phyloP scores from a whole-genome alignment of 768 basidiomycete species.

The Termitomyces sp. region DNA sequence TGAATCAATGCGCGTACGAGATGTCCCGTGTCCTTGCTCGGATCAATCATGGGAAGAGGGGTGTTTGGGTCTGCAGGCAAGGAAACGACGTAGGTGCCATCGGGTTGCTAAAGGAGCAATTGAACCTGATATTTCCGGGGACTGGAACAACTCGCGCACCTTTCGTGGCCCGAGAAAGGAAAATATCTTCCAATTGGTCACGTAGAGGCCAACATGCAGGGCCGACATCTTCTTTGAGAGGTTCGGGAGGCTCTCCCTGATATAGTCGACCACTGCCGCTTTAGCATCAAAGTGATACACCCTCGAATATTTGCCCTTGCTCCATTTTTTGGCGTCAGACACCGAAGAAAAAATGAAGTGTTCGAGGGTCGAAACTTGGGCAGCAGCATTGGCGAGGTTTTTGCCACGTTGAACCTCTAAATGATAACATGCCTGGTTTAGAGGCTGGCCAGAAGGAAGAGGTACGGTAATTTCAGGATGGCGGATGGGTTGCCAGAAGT shows the following conservation, averaged over 20 bases:
- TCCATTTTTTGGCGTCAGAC: background rate
- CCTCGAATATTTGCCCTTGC: slow-evolving; percentile 1
- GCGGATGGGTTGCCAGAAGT: slow-evolving; percentile 7
- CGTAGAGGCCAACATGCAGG: slow-evolving; percentile 1
- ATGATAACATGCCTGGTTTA: background rate
- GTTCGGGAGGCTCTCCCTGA: background rate
- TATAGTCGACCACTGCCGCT: slow-evolving; percentile 1
- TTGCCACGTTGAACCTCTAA: slow-evolving; percentile 6
- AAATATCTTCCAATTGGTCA: slow-evolving; percentile 2
- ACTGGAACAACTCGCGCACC: background rate
- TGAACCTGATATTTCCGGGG: too few relatives aligned
- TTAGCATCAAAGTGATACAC: slow-evolving; percentile 6
- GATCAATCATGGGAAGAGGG: slow-evolving; percentile 4
- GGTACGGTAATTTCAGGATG: background rate
- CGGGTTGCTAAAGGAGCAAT: background rate
- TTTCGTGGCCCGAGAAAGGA: background rate
- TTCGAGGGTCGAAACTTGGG: background rate
- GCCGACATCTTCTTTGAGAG: slow-evolving; percentile 5
- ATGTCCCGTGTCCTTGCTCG: slow-evolving; percentile 1
- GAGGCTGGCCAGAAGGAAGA: background rate
- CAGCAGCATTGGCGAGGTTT: slow-evolving; percentile 4
- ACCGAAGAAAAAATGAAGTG: slow-evolving; percentile 1
- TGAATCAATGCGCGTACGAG: slow-evolving; percentile 3
- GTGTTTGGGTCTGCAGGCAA: background rate
- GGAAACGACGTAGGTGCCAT: slow-evolving; percentile 1